Conservation (phyloP, 306 rosid genomes). For the Gynostemma pentaphyllum region DNA sequence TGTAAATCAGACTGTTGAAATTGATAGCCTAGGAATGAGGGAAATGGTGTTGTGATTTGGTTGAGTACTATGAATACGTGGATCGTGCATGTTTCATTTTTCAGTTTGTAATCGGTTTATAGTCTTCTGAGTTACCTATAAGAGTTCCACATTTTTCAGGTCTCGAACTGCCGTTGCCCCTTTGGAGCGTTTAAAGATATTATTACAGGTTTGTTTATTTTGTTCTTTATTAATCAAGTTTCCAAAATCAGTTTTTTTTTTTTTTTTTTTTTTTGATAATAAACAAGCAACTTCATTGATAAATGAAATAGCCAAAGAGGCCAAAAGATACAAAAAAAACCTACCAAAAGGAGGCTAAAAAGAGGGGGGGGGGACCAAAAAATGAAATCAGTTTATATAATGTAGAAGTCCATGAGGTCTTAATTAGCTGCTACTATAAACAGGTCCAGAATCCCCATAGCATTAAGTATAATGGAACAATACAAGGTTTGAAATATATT, state of each 20-base stretch:
- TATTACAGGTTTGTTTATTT: conserved; percentile 58
- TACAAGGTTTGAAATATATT: conserved; percentile 87
- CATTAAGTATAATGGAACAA: conserved; percentile 84
- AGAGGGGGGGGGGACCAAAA: too few relatives aligned
- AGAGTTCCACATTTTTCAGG: too few relatives aligned
- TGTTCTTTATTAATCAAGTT: conserved; percentile 2
- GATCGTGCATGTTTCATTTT: neutral
- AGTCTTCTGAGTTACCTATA: neutral
- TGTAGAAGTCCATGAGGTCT: neutral
- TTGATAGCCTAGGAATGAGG: neutral
- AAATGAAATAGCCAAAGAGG: too few relatives aligned
- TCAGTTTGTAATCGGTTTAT: neutral
- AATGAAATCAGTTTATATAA: too few relatives aligned
- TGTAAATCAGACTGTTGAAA: neutral
- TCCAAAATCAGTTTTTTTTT: too few relatives aligned
- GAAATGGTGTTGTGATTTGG: neutral
- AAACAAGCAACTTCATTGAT: too few relatives aligned
- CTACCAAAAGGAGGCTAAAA: too few relatives aligned
- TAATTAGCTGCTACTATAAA: conserved; percentile 12
- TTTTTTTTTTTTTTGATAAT: too few relatives aligned
- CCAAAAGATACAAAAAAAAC: too few relatives aligned
- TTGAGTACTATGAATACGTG: neutral
- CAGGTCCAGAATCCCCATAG: conserved; percentile 95
- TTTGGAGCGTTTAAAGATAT: conserved; percentile 85
- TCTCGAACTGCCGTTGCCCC: conserved; percentile 99